Evolutionary conservation across 129 eudicot genomes (phyloP), one percentile per base, ranked within the genome.

Genomic region (Ambrosia trifida): DNA sequence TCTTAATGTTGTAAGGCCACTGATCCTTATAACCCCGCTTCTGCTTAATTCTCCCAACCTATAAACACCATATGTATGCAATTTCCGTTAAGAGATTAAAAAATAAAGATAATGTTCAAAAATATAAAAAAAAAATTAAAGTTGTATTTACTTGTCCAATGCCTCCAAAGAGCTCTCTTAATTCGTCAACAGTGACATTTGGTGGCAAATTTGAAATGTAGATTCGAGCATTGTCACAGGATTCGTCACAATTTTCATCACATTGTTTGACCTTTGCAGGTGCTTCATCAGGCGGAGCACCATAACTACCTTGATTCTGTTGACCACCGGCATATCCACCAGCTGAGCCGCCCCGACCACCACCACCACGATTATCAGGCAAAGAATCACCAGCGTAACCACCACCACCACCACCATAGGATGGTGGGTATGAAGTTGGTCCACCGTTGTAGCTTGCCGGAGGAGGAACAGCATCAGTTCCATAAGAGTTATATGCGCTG

Each of bases 11-110:
- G 83, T 93, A 94, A 20, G 99, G 99, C 97, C 99, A 94, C 72
- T 94, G 99, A 64, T 94, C 99, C 85, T 94, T 94, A 72, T 87
- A 94, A 3, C 99, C 99, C 67, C 97, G 75, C 87, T 94, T 90
- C 81, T 94, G 97, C 84, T 94, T 94, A 64, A 94, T 85, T 64
- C 91, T 90, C 69, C 91, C 99, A 75, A 94, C 99, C 99, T 94
- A 70, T 5, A 69, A 57, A 40, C 31, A 66, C 5, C 17, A 73
- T 41, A 50, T 10, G n/a, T 6, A 28, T 57, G 35, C 63, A 31
- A 12, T 13, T 56, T n/a, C 50, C n/a, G 45, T 20, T 24, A 19
- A 45, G 56, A 33, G 12, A 49, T 18, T 28, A 17, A 7, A 7
- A 36, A 38, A 20, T 19, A 31, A 7, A 11, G 33, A 7, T 70